Percentiles rank a stretch among this genome's conserved stretches.
Conservation (phyloP, 768 basidiomycete species). For the Mycena kentingensis region DNA sequence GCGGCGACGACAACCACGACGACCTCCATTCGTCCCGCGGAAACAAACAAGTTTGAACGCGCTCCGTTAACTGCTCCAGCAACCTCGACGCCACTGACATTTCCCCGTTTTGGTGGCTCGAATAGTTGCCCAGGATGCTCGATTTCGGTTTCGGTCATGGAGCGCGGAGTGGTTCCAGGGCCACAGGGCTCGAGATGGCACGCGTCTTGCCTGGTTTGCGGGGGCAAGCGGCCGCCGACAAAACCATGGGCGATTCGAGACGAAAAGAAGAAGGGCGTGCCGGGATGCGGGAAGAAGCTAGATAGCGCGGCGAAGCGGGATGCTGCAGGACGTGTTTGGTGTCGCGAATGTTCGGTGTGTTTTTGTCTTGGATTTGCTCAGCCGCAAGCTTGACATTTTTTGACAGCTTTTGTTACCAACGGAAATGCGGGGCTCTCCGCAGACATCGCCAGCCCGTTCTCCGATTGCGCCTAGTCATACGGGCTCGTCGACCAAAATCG, state of each 20-base stretch:
- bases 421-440: slow-evolving; percentile 42
- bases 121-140: slow-evolving; percentile 75
- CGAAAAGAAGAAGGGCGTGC: slow-evolving; percentile 55
- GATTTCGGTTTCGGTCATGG: slow-evolving; percentile 77
- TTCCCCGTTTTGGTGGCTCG: slow-evolving; percentile 61
- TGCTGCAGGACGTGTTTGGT: slow-evolving; percentile 73
- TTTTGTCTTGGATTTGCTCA: background rate
- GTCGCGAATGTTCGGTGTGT: slow-evolving; percentile 79
- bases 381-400: background rate
- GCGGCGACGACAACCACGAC: too few relatives aligned
- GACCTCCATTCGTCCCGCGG: slow-evolving; percentile 5
- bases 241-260: slow-evolving; percentile 40
- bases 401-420: slow-evolving; percentile 13
- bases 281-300: slow-evolving; percentile 81
- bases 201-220: slow-evolving; percentile 73
- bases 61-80: slow-evolving; percentile 41
- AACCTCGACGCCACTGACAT: slow-evolving; percentile 33
- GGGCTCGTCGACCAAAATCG: slow-evolving; percentile 41
- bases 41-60: slow-evolving; percentile 34
- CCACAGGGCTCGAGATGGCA: slow-evolving; percentile 86
- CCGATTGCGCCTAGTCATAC: slow-evolving; percentile 50
- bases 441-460: slow-evolving; percentile 53
- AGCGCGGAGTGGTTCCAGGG: slow-evolving; percentile 81
- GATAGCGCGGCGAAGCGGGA: slow-evolving; percentile 83
- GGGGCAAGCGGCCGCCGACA: slow-evolving; percentile 61